Percentiles rank a stretch among this genome's conserved stretches.
Evolutionary conservation across 2,329 filamentous ascomycete species (phyloP).

Genomic region (Septoria linicola): DNA sequence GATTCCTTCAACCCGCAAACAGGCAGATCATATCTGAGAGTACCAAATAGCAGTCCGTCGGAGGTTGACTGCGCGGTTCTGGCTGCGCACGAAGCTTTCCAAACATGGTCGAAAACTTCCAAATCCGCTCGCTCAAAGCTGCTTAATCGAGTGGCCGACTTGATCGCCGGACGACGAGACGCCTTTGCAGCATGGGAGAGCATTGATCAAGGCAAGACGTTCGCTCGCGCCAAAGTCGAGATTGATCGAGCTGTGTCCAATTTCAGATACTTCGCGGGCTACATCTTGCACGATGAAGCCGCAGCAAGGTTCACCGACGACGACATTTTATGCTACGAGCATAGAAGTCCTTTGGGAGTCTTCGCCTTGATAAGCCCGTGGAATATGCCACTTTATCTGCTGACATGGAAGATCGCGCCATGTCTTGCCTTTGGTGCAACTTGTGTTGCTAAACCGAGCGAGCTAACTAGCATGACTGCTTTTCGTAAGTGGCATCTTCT

Average conservation of each 20-base stretch:
- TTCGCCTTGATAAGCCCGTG: constrained; percentile 18
- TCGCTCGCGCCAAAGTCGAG: constrained; percentile 14
- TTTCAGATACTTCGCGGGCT: constrained; percentile 19
- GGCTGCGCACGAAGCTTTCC: constrained; percentile 12
- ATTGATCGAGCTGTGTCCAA: constrained; percentile 17
- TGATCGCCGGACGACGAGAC: constrained; percentile 7
- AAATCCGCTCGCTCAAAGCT: constrained; percentile 7
- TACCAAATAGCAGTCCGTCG: constrained; percentile 8
- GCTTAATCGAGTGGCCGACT: constrained; percentile 11
- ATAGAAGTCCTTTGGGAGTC: constrained; percentile 15
- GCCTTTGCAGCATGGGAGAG: constrained; percentile 16
- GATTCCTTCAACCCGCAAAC: constrained; percentile 10
- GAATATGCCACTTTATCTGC: constrained; percentile 19
- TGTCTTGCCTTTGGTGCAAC: constrained; percentile 17
- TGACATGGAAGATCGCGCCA: constrained; percentile 21
- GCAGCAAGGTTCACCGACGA: constrained; percentile 16
- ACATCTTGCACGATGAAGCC: constrained; percentile 16
- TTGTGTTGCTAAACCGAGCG: constrained; percentile 16
- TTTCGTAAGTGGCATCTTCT: constrained; percentile 8
- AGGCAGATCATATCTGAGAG: constrained; percentile 9
- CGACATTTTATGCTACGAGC: constrained; percentile 14
- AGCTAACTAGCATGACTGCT: constrained; percentile 18
- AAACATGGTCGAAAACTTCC: constrained; percentile 15
- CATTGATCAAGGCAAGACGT: constrained; percentile 21
- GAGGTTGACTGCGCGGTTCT: constrained; percentile 13